Base-by-base conservation (phyloP, 2,329 filamentous ascomycete species). In the Teratosphaeria pseudoeucalypti region DNA sequence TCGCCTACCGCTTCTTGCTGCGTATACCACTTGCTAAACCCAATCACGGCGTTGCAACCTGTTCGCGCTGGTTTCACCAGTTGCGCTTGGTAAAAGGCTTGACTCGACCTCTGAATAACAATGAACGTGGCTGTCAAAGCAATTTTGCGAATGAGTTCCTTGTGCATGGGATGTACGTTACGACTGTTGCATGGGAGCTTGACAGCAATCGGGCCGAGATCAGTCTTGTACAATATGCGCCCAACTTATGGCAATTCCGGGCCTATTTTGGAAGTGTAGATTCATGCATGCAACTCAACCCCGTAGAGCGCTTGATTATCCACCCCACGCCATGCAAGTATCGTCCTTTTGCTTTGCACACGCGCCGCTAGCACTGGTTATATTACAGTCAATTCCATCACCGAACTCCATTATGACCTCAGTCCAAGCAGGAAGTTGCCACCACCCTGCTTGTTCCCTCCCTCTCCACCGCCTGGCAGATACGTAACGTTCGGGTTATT, bases 401-500 rank as follows among this genome's bases (percentile, higher is more conserved):
- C 53, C 59, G 12, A 26, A 34, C 34, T 7, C 29, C 2, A 49
- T 61, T 74, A 82, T 64, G 73, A 79, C 72, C 85, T 83, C 76
- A 89, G 72, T 32, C 86, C 87, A 60, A 90, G 75, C 67, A 90
- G 73, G 67, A 89, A 83, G 72, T 81, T 86, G 0, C 43, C 43
- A 56, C 86, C 83, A 34, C 71, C 71, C 55, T 69, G 67, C 29
- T 68, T 86, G 66, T 83, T 82, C 58, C 39, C 43, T 11, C 79
- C 80, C 9, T 79, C 79, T 43, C 75, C 76, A 60, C 89, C 87
- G 67, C 89, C 85, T 2, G 94, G 94, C 64, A 99, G 77, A 76
- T 99, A 99, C 55, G 91, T 92, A 58, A 99, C 92, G 70, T 99
- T 97, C 62, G 94, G 92, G 78, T 99, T 99, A 61, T 79, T 79